These are phyloP conservation scores for Salix suchowensis DNA, from an alignment of 345 rosid species.

Conservation along the genomic window DNA sequence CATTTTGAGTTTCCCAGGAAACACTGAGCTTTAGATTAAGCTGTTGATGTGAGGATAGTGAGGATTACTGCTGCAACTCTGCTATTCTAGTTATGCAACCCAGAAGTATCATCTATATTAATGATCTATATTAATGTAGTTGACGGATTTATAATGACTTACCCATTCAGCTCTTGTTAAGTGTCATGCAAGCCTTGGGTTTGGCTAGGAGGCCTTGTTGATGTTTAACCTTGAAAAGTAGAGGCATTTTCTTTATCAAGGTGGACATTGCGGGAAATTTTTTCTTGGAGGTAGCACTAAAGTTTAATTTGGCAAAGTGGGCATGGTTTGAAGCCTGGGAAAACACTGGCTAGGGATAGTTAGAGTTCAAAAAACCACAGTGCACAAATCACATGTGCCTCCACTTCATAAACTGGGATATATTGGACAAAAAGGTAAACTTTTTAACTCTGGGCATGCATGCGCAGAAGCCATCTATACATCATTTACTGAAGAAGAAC, in stretches of 20 bases:
- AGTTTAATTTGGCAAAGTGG: neutral
- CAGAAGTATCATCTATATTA: neutral
- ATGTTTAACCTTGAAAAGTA: neutral
- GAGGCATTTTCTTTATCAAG: neutral
- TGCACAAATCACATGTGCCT: neutral
- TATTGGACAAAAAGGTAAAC: neutral
- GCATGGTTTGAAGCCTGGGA: neutral
- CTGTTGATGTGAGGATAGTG: neutral
- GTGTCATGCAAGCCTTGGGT: neutral
- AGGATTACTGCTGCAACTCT: neutral
- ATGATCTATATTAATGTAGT: neutral
- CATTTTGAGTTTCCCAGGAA: neutral
- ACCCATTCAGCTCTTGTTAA: neutral
- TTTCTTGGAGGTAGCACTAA: neutral
- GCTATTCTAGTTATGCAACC: neutral
- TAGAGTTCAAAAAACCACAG: neutral
- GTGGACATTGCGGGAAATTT: neutral
- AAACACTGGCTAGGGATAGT: neutral
- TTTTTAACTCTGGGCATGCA: neutral
- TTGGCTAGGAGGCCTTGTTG: neutral
- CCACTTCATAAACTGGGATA: neutral
- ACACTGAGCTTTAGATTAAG: neutral
- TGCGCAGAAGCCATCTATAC: neutral
- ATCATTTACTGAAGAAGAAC: neutral
- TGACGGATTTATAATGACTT: neutral